These are phyloP conservation scores for Daedaleopsis nitida DNA, from an alignment of 768 basidiomycete genomes.

Conservation along the genomic window DNA sequence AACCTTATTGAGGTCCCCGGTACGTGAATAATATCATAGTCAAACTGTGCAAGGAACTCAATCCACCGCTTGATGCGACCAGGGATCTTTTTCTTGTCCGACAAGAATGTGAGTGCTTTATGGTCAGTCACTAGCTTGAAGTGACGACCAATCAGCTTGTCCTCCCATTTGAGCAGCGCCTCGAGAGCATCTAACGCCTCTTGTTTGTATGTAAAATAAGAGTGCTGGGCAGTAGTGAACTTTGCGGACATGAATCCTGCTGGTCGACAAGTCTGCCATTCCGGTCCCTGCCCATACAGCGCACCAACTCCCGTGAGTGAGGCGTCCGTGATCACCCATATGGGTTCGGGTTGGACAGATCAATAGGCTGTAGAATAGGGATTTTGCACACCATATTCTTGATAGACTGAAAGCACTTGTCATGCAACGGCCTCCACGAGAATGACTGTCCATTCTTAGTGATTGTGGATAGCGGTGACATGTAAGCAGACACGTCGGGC, in stretches of 20 bases:
- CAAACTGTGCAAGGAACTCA: constrained; percentile 33
- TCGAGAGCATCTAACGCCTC: constrained; percentile 19
- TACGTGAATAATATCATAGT: constrained; percentile 30
- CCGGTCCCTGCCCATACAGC: constrained; percentile 29
- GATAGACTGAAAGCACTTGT: constrained; percentile 27
- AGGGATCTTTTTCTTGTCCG: constrained; percentile 13
- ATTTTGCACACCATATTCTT: constrained; percentile 14
- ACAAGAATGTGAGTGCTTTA: constrained; percentile 31
- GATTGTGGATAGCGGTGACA: constrained; percentile 33
- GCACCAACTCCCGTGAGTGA: constrained; percentile 23
- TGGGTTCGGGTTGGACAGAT: constrained; percentile 12
- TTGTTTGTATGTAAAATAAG: constrained; percentile 26
- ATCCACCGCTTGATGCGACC: constrained; percentile 31
- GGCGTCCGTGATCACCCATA: constrained; percentile 28
- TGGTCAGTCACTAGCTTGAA: neutral
- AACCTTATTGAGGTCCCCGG: constrained; percentile 29
- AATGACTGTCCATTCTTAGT: constrained; percentile 32
- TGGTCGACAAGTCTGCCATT: constrained; percentile 28
- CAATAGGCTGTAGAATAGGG: constrained; percentile 22
- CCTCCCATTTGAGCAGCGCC: constrained; percentile 34
- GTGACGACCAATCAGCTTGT: constrained; percentile 30
- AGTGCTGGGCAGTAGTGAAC: constrained; percentile 29
- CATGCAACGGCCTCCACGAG: constrained; percentile 22
- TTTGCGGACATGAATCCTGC: constrained; percentile 34
- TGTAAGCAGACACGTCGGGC: constrained; percentile 37